A percentile compares a stretch with the other conserved stretches of the same genome.
Conservation (phyloP, 176 grass and related monocot genomes). For the Neostapfia colusana region DNA sequence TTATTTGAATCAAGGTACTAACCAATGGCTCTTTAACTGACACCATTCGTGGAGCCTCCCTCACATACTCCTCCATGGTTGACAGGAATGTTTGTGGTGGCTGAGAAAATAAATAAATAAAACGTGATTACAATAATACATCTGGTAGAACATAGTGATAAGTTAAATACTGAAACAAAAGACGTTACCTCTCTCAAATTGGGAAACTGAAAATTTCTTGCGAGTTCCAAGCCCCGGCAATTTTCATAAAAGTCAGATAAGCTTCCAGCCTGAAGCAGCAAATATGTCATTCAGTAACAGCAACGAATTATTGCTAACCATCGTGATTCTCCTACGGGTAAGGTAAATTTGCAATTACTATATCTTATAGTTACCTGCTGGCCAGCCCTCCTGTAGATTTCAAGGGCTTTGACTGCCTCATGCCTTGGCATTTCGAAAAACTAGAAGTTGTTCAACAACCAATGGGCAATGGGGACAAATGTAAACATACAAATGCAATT, state of each 20-base stretch:
- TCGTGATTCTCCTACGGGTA: background rate
- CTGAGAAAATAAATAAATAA: conserved; percentile 43
- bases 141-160: conserved; percentile 26
- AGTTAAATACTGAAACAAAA: background rate
- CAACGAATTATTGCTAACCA: conserved; percentile 4
- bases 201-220: conserved; percentile 97
- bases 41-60: conserved; percentile 82
- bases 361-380: conserved; percentile 65
- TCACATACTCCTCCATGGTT: conserved; percentile 98
- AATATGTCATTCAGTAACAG: conserved; percentile 23
- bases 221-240: conserved; percentile 81
- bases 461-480: background rate
- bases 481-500: conserved; percentile 10
- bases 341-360: background rate
- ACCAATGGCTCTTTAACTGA: conserved; percentile 72
- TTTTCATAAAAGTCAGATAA: conserved; percentile 96
- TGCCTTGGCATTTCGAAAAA: conserved; percentile 98
- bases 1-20: conserved; percentile 30
- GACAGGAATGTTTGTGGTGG: conserved; percentile 89
- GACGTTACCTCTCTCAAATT: conserved; percentile 79
- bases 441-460: conserved; percentile 43
- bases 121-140: conserved; percentile 25
- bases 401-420: conserved; percentile 87
- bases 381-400: conserved; percentile 86
- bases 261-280: conserved; percentile 74